Percentiles rank a stretch among this genome's conserved stretches.
Evolutionary conservation across 192 early-diverging fungal genomes (phyloP).

Genomic region (Backusella morwellensis): DNA sequence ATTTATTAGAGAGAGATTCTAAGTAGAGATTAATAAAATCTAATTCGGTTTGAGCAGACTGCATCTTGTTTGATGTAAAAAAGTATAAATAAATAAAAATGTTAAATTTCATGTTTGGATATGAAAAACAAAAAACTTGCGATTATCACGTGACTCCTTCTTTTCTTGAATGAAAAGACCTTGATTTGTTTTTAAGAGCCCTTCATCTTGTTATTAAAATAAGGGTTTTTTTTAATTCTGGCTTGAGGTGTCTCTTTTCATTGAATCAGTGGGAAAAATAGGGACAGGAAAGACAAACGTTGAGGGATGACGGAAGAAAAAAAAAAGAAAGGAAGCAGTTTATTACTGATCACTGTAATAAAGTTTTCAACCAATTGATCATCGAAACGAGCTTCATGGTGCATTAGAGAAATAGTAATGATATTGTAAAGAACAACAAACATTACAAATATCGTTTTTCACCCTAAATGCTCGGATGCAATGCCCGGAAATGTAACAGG

Average conservation of each 20-base stretch:
- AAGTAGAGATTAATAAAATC: slow-evolving; percentile 32
- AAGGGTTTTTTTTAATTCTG: no score
- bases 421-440: no score
- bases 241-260: no score
- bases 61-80: slow-evolving; percentile 5
- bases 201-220: no score
- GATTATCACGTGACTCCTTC: not conserved
- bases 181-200: no score
- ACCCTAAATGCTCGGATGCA: not conserved
- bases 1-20: slow-evolving; percentile 17
- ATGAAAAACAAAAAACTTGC: not conserved
- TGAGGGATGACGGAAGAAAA: not conserved
- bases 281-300: no score
- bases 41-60: slow-evolving; percentile 14
- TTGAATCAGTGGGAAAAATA: no score
- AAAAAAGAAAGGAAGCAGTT: not conserved
- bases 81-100: not conserved
- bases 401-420: no score
- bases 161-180: not conserved
- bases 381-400: no score
- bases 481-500: not conserved
- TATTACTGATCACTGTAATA: no score
- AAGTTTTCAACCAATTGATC: no score
- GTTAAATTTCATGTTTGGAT: no score
- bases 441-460: not conserved